Base-by-base conservation (phyloP, 2,329 filamentous ascomycete genomes). In the Cryphonectria japonica region DNA sequence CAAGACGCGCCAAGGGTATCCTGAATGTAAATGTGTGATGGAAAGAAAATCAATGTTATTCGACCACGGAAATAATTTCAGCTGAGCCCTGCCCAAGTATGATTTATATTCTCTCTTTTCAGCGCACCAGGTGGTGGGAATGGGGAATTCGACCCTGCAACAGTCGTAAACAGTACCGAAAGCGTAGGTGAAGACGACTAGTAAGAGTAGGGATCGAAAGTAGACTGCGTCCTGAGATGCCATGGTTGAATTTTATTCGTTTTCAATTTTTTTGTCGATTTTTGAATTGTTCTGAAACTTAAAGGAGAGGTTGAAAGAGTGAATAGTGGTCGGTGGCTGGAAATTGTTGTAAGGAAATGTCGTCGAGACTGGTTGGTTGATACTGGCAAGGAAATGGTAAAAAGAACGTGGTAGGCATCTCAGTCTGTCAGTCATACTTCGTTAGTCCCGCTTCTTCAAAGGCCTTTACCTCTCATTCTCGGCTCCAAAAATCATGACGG, bases 281-380 rank as follows among this genome's bases (percentile, higher is more conserved):
- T 72, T 39, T 41, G 26, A 26, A 54, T 68, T 43, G 14, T 46
- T 43, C 9, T 52, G 46, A 52, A 14, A 65, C 41, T 34, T 1
- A 6, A 65, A 67, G 74, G 74, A 73, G 74, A 77, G 54, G 52
- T 69, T 66, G 54, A 78, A 61, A 57, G 78, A 79, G 71, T 50
- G 78, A 78, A 78, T 77, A 26, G 16, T 67, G 76, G 77, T 79
- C 75, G 74, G 77, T 79, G 22, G 67, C 66, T 62, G 60, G 62
- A 34, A 22, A 64, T 41, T 64, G 52, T 65, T 22, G 11, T 62
- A 72, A 73, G 70, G 68, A 73, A 75, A 74, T 67, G 68, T 73
- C 67, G 68, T 73, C 43, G 71, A 63, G 74, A 74, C 69, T 69
- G 43, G 66, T 66, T 52, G 29, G 37, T 66, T 67, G 16, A 34